A percentile compares a stretch with the other conserved stretches of the same genome.
phyloP scores from a whole-genome alignment of 2,329 filamentous ascomycete species.

The Drechslerella stenobrocha region DNA sequence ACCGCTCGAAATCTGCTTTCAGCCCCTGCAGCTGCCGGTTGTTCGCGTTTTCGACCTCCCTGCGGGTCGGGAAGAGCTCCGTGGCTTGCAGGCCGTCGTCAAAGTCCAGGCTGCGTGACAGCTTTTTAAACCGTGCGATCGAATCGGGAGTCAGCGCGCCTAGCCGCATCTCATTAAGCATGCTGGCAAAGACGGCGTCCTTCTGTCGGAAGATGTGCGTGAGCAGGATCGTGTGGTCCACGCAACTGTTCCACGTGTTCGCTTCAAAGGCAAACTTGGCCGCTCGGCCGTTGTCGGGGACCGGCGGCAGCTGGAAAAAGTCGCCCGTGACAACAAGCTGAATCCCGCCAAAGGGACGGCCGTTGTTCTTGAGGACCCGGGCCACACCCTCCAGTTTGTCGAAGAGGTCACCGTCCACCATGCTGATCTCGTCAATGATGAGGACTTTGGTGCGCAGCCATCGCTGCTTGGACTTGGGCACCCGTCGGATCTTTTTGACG shows the following conservation, averaged over 20 bases:
- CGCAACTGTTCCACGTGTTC: conserved; percentile 84
- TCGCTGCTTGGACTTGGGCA: conserved; percentile 80
- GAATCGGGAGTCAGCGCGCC: conserved; percentile 78
- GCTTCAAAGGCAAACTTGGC: conserved; percentile 93
- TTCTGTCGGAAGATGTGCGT: conserved; percentile 96
- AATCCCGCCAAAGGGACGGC: conserved; percentile 90
- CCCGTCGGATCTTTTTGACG: conserved; percentile 86
- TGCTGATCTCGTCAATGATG: conserved; percentile 92
- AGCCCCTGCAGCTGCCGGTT: conserved; percentile 71
- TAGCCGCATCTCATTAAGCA: conserved; percentile 97
- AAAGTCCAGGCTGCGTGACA: conserved; percentile 72
- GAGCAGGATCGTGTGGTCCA: conserved; percentile 92
- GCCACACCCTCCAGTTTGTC: conserved; percentile 93
- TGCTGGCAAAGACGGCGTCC: conserved; percentile 83
- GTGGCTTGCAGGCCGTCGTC: conserved; percentile 78
- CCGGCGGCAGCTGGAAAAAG: conserved; percentile 95
- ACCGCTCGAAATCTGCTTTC: conserved; percentile 69
- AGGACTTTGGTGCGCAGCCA: conserved; percentile 88
- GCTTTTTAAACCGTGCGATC: conserved; percentile 71
- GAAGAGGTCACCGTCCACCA: conserved; percentile 96
- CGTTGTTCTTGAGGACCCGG: conserved; percentile 82
- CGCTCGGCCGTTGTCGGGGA: conserved; percentile 71
- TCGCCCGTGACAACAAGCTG: conserved; percentile 95
- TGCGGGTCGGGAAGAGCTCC: conserved; percentile 87
- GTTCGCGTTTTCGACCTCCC: conserved; percentile 88